Base-by-base conservation (phyloP, 2,329 filamentous ascomycete genomes). In the Nectriaceae sp. region DNA sequence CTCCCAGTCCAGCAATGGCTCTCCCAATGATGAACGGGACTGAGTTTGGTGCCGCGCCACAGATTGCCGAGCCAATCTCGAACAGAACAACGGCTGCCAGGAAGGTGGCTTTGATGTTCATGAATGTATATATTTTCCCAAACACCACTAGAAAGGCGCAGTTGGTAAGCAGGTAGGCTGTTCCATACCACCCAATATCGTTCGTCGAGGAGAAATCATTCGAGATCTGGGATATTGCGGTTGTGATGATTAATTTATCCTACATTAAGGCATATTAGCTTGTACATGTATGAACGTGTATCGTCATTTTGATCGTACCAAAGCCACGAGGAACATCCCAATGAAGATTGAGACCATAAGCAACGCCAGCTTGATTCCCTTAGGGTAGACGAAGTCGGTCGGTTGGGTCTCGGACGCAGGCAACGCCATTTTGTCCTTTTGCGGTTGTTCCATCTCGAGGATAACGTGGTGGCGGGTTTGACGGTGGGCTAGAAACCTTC, bases 1-100 rank as follows among this genome's bases (percentile, higher is more conserved):
- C 72, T 1, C 76, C 76, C 5, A 76, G 46, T 11, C 77, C 77
- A 20, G 77, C 76, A 37, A 80, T 68, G 40, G 76, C 75, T 31
- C 77, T 73, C 20, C 77, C 77, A 20, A 74, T 53, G 49, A 80
- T 80, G 53, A 80, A 75, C 31, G 70, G 66, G 13, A 68, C 61
- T 8, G 76, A 78, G 48, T 57, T 74, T 4, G 37, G 46, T 16
- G 44, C 44, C 10, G 38, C 53, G 11, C 59, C 65, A 43, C 65
- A 68, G 20, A 68, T 47, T 21, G 63, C 51, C 10, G 61, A 65
- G 35, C 65, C 65, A 20, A 66, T 22, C 44, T 62, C 60, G 45
- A 62, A 62, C 37, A 62, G 50, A 11, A 52, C 11, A 11, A 61
- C 44, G 8, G 55, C 50, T 37, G 38, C 33, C 15, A 61, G 49